Percentiles rank a stretch among this genome's conserved stretches.
Evolutionary conservation across 306 rosid genomes (phyloP).

Genomic region (Cicer yamashitae): DNA sequence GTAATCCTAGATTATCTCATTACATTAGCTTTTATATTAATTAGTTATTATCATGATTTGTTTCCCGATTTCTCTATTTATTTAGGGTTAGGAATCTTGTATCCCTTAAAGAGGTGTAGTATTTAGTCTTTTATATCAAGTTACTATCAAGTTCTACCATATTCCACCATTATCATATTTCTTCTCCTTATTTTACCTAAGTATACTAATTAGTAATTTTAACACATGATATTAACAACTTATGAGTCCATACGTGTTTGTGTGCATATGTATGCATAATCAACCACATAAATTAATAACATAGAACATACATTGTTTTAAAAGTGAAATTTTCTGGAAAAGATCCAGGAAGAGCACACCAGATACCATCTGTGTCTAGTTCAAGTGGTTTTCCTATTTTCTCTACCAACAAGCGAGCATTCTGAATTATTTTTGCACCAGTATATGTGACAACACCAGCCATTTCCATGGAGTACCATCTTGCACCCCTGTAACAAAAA

Average conservation of each 20-base stretch:
- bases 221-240: slow-evolving; percentile 17
- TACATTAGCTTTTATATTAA: not conserved
- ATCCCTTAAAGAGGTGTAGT: not conserved
- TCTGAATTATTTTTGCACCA: slow-evolving; percentile 98
- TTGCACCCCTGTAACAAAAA: slow-evolving; percentile 78
- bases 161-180: not conserved
- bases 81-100: not conserved
- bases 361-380: slow-evolving; percentile 97
- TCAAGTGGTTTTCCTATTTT: slow-evolving; percentile 98
- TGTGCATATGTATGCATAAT: not conserved
- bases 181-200: slow-evolving; percentile 1
- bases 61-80: not conserved
- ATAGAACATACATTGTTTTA: slow-evolving; percentile 76
- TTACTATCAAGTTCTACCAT: not conserved
- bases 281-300: slow-evolving; percentile 36
- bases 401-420: slow-evolving; percentile 91
- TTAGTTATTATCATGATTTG: not conserved
- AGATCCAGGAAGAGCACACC: slow-evolving; percentile 99
- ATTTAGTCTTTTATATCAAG: not conserved
- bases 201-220: not conserved
- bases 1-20: not conserved
- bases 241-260: not conserved
- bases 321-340: slow-evolving; percentile 96
- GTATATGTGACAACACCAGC: slow-evolving; percentile 99
- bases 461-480: slow-evolving; percentile 99